Evolutionary conservation across 1,284 basidiomycete species (phyloP).

Genomic region (Heterobasidion irregulare): DNA sequence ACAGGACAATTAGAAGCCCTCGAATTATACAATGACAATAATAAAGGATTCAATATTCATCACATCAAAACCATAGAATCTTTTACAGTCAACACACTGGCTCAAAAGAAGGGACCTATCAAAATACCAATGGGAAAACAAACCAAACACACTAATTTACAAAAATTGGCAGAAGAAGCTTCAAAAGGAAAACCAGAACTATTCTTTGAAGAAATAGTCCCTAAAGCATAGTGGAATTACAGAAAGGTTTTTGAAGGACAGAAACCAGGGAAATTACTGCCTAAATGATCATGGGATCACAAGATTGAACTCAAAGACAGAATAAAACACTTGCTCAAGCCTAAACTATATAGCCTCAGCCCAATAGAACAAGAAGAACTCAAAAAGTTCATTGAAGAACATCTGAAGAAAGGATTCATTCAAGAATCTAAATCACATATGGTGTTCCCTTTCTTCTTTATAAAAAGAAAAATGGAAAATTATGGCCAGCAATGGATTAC

Average conservation of each 20-base stretch:
- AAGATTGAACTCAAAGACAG: not conserved
- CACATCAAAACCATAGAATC: no score
- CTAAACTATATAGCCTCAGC: not conserved
- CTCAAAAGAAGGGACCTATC: no score
- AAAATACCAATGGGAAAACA: not conserved
- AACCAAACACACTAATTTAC: not conserved
- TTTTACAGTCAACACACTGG: no score
- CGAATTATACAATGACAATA: not conserved
- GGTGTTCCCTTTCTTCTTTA: not conserved
- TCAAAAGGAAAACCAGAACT: not conserved
- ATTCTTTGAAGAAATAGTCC: not conserved
- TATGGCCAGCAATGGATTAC: constrained; percentile 7
- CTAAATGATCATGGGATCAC: not conserved
- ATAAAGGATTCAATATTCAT: not conserved
- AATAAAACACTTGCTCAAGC: not conserved
- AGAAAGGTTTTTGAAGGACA: not conserved
- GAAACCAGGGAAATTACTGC: not conserved
- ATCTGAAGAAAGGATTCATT: not conserved
- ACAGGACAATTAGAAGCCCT: not conserved
- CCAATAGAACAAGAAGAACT: not conserved
- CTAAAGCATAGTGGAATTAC: not conserved
- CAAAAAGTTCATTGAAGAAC: not conserved
- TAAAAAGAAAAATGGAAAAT: constrained; percentile 1
- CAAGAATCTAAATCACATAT: not conserved
- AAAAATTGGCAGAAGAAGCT: not conserved